Evolutionary conservation across 805 yeast species (phyloP).

Genomic region (Zygotorulaspora florentina): DNA sequence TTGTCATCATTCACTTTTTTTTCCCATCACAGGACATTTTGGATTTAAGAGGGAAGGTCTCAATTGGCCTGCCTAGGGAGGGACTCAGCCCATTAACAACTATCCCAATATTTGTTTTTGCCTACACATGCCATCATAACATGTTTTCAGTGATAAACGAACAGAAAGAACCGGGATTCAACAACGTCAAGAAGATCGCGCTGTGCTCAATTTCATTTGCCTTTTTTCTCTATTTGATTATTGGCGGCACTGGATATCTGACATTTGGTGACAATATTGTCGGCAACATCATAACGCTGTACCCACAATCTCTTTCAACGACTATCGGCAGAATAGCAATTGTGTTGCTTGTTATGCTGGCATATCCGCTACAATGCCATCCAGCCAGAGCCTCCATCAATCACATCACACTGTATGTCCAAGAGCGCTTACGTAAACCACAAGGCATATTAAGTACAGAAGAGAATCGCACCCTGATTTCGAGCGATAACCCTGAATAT

Average conservation of each 20-base stretch:
- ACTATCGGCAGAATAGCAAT: conserved; percentile 79
- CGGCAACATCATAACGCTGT: conserved; percentile 78
- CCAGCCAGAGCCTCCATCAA: conserved; percentile 83
- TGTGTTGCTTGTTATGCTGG: conserved; percentile 70
- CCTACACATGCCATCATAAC: conserved; percentile 94
- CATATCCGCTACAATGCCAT: conserved; percentile 88
- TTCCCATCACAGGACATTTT: conserved; percentile 24
- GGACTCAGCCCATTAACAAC: conserved; percentile 55
- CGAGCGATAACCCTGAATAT: conserved; percentile 3
- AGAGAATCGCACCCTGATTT: conserved; percentile 5
- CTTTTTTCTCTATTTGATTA: conserved; percentile 55
- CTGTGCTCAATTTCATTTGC: conserved; percentile 56
- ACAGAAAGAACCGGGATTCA: conserved; percentile 51
- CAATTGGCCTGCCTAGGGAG: conserved; percentile 44
- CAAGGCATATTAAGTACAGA: conserved; percentile 4
- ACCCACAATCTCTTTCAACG: conserved; percentile 59
- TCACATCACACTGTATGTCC: conserved; percentile 57
- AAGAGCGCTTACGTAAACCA: conserved; percentile 3
- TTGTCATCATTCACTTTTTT: conserved; percentile 70
- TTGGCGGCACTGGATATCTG: conserved; percentile 79
- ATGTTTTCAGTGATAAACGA: conserved; percentile 89
- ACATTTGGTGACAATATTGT: conserved; percentile 78
- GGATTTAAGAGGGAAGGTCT: conserved; percentile 46
- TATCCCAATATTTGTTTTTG: conserved; percentile 89
- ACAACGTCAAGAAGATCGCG: conserved; percentile 46